Conservation (phyloP, 805 yeast species). For the Kluyveromyces lactis region DNA sequence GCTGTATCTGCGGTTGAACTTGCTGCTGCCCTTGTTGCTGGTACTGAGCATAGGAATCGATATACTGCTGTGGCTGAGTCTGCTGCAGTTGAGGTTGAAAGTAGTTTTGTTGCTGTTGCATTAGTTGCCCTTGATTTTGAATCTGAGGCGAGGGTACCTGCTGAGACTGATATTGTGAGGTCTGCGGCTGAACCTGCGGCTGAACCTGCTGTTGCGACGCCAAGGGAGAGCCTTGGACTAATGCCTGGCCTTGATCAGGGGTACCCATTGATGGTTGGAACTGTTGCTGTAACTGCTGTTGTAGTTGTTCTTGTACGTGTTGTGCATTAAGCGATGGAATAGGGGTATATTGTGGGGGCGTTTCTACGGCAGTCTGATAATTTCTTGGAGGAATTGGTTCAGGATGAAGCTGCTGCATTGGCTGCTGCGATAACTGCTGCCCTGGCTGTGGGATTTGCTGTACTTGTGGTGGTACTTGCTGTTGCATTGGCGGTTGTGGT, state of each 20-base stretch:
- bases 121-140: conserved; percentile 6
- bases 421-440: conserved; percentile 5
- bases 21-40: conserved; percentile 8
- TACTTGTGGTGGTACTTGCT: conserved; percentile 8
- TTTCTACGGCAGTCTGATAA: no score
- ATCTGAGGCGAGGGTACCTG: no score
- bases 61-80: conserved; percentile 5
- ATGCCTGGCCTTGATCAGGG: no score
- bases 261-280: no score
- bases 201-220: conserved; percentile 1
- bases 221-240: no score
- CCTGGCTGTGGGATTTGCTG: conserved; percentile 12
- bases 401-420: conserved; percentile 12
- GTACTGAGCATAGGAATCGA: conserved; percentile 1
- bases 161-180: no score
- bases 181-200: conserved; percentile 5
- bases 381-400: background rate
- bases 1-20: conserved; percentile 7
- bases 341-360: no score
- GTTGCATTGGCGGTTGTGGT: conserved; percentile 10
- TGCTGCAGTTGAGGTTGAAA: no score
- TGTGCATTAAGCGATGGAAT: background rate
- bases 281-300: background rate
- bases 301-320: background rate
- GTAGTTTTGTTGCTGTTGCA: conserved; percentile 6